Evolutionary conservation across 2,329 filamentous ascomycete species (phyloP).

Genomic region (Fusarium beomiforme): DNA sequence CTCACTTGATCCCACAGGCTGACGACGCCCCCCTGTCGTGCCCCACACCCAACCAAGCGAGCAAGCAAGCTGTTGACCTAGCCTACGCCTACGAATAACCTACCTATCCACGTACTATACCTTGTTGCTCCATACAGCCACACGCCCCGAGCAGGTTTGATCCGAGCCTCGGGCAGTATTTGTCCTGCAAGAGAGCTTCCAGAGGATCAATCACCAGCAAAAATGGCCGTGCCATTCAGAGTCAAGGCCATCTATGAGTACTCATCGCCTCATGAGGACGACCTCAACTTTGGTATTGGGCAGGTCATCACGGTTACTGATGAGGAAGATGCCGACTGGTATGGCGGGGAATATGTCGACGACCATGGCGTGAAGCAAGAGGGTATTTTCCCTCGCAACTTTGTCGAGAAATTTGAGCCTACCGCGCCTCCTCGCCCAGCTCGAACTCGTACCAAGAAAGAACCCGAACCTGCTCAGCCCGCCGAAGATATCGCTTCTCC

Average conservation of each 20-base stretch:
- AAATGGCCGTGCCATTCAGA: conserved; percentile 83
- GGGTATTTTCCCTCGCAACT: conserved; percentile 95
- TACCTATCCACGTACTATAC: conserved; percentile 27
- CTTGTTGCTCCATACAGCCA: conserved; percentile 40
- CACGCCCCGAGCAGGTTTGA: conserved; percentile 40
- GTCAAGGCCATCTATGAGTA: conserved; percentile 98
- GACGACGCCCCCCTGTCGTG: conserved; percentile 45
- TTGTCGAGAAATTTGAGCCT: conserved; percentile 96
- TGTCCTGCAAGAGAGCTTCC: conserved; percentile 42
- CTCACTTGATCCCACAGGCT: conserved; percentile 42
- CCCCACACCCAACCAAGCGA: conserved; percentile 44
- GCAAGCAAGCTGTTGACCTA: conserved; percentile 39
- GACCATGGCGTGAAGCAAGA: conserved; percentile 77
- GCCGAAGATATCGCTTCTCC: conserved; percentile 51
- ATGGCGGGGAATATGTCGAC: conserved; percentile 86
- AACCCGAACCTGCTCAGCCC: conserved; percentile 48
- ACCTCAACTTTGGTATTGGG: conserved; percentile 84
- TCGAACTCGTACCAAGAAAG: conserved; percentile 76
- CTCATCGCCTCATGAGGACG: conserved; percentile 90
- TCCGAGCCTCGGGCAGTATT: conserved; percentile 44
- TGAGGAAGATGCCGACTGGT: conserved; percentile 94
- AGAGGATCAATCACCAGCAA: conserved; percentile 49
- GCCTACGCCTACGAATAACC: conserved; percentile 8
- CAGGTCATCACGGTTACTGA: conserved; percentile 95
- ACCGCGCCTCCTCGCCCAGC: conserved; percentile 86